A percentile compares a stretch with the other conserved stretches of the same genome.
Conservation (phyloP, 106 monocot genomes). For the Apostasia ramifera region DNA sequence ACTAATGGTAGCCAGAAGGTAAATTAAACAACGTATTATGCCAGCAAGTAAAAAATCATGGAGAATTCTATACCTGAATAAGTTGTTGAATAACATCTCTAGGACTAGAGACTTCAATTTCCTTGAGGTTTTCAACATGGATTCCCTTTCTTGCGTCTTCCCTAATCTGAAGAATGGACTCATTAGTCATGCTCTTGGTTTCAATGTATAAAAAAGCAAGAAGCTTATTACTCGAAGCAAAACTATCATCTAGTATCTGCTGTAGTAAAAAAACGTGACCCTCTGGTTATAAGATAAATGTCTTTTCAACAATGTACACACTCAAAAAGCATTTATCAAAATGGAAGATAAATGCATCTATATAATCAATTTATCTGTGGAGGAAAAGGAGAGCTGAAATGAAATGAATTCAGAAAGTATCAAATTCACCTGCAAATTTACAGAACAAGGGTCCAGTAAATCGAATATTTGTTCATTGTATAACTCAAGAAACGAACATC, state of each 20-base stretch:
- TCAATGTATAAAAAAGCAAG: background rate
- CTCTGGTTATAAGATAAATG: no score
- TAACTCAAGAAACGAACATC: conserved; percentile 95
- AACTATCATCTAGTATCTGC: no score
- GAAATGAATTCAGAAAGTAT: background rate
- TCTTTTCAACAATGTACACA: no score
- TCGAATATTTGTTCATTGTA: conserved; percentile 97
- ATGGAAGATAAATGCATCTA: background rate
- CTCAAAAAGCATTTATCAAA: no score
- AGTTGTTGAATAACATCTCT: conserved; percentile 93
- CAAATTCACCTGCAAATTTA: conserved; percentile 72
- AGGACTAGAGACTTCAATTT: conserved; percentile 83
- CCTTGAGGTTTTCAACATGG: conserved; percentile 84
- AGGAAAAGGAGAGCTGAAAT: background rate
- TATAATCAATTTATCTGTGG: background rate
- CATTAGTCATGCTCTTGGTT: background rate
- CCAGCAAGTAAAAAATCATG: background rate
- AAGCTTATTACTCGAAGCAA: background rate
- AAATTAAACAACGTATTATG: background rate
- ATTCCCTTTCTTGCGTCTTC: conserved; percentile 91
- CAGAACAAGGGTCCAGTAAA: conserved; percentile 70
- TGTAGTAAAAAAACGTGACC: no score
- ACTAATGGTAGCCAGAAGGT: background rate
- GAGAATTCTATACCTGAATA: conserved; percentile 31
- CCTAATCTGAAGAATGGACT: conserved; percentile 45